Evolutionary conservation across 306 rosid genomes (phyloP).

Genomic region (Rosa chinensis): DNA sequence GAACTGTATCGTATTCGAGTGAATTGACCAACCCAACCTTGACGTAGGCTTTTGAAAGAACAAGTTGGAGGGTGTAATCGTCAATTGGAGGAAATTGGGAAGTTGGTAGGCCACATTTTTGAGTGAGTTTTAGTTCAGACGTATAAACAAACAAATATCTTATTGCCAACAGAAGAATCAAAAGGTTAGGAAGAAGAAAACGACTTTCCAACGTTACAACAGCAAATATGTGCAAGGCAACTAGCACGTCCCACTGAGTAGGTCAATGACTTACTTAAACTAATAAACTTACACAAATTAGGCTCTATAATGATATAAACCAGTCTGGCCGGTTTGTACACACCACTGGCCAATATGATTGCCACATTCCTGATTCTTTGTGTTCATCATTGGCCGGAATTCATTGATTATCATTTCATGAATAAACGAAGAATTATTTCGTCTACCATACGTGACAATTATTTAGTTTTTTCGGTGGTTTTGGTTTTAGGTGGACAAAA

Average conservation of each 20-base stretch:
- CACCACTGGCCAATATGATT: constrained; percentile 6
- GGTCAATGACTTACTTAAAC: constrained; percentile 22
- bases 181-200: constrained; percentile 57
- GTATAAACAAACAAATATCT: constrained; percentile 20
- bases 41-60: neutral
- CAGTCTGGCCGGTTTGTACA: constrained; percentile 16
- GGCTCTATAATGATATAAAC: neutral
- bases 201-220: constrained; percentile 89
- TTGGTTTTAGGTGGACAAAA: neutral
- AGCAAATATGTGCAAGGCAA: constrained; percentile 50
- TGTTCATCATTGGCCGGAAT: neutral
- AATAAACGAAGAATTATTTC: neutral
- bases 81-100: constrained; percentile 19
- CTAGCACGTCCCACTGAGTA: constrained; percentile 15
- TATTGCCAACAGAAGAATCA: constrained; percentile 31
- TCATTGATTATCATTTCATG: neutral
- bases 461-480: neutral
- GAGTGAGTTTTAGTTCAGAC: constrained; percentile 40
- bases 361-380: neutral
- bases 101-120: constrained; percentile 38
- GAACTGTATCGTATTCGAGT: constrained; percentile 1
- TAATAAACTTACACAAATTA: neutral
- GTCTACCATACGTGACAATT: neutral
- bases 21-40: constrained; percentile 24
- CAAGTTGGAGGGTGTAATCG: constrained; percentile 19